Conservation (phyloP, 2,329 filamentous ascomycete species). For the Arthroderma sp. region DNA sequence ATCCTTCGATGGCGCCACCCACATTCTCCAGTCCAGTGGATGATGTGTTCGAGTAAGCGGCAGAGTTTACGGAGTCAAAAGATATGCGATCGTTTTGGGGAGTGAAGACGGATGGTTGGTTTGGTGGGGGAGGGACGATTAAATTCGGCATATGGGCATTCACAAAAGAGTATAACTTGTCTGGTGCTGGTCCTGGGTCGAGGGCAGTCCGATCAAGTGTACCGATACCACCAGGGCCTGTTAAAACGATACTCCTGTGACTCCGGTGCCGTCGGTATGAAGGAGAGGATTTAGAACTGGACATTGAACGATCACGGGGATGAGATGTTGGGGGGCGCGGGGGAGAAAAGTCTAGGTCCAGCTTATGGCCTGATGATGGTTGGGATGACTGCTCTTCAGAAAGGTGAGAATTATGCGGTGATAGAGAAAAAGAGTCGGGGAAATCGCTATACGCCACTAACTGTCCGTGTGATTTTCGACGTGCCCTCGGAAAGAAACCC, state of each 20-base stretch:
- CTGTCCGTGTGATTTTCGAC: slow-evolving; percentile 58
- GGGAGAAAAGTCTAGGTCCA: slow-evolving; percentile 1
- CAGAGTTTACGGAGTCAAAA: slow-evolving; percentile 22
- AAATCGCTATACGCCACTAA: slow-evolving; percentile 2
- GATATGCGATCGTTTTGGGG: slow-evolving; percentile 15
- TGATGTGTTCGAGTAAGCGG: slow-evolving; percentile 18
- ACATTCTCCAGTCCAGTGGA: slow-evolving; percentile 58
- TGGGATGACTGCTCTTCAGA: slow-evolving; percentile 42
- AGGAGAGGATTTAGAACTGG: slow-evolving; percentile 20
- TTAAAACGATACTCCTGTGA: slow-evolving; percentile 47
- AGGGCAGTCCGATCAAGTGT: slow-evolving; percentile 50
- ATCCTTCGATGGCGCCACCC: slow-evolving; percentile 76
- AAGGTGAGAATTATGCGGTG: slow-evolving; percentile 49
- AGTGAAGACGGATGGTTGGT: slow-evolving; percentile 27
- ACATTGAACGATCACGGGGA: slow-evolving; percentile 17
- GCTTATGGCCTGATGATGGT: too few relatives aligned
- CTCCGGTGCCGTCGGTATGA: slow-evolving; percentile 29
- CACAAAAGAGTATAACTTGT: slow-evolving; percentile 72
- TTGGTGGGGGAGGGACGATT: slow-evolving; percentile 46
- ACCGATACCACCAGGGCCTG: slow-evolving; percentile 77
- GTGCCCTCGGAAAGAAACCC: slow-evolving; percentile 81
- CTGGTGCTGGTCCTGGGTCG: slow-evolving; percentile 59
- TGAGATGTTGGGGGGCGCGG: slow-evolving; percentile 19
- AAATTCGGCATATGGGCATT: slow-evolving; percentile 71
- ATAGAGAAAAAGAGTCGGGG: not conserved